phyloP scores from a whole-genome alignment of 305 asterid genomes.

The Striga hermonthica region DNA sequence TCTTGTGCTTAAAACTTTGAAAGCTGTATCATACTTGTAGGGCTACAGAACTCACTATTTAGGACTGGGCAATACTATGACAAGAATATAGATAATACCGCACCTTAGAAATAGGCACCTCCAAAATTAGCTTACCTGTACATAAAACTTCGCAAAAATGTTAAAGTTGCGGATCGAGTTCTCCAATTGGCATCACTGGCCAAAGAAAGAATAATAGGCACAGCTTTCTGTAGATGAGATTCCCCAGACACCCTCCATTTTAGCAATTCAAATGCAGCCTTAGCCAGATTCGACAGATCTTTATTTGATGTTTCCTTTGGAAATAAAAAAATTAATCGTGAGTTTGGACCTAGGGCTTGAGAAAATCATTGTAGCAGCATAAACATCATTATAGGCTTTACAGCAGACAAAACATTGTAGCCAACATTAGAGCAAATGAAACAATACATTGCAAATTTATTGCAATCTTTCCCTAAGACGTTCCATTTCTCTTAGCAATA shows the following conservation, averaged over 20 bases:
- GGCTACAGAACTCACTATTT: constrained; percentile 7
- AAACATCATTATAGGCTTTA: constrained; percentile 23
- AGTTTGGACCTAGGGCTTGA: constrained; percentile 23
- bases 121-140: constrained; percentile 59
- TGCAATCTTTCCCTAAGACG: constrained; percentile 4
- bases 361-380: constrained; percentile 18
- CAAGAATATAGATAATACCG: constrained; percentile 14
- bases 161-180: constrained; percentile 88
- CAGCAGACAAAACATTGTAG: neutral
- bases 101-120: constrained; percentile 22
- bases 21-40: constrained; percentile 23
- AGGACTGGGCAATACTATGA: constrained; percentile 27
- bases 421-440: constrained; percentile 21
- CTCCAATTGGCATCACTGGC: constrained; percentile 93
- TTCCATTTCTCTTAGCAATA: constrained; percentile 10
- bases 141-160: constrained; percentile 93
- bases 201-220: constrained; percentile 58
- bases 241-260: constrained; percentile 76
- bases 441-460: neutral
- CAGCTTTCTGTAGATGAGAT: constrained; percentile 68
- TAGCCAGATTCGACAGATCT: constrained; percentile 88
- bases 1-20: neutral
- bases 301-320: constrained; percentile 89
- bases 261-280: constrained; percentile 86
- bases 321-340: constrained; percentile 30